A percentile compares a stretch with the other conserved stretches of the same genome.
phyloP scores from a whole-genome alignment of 306 rosid species.

The Vachellia collinsii region DNA sequence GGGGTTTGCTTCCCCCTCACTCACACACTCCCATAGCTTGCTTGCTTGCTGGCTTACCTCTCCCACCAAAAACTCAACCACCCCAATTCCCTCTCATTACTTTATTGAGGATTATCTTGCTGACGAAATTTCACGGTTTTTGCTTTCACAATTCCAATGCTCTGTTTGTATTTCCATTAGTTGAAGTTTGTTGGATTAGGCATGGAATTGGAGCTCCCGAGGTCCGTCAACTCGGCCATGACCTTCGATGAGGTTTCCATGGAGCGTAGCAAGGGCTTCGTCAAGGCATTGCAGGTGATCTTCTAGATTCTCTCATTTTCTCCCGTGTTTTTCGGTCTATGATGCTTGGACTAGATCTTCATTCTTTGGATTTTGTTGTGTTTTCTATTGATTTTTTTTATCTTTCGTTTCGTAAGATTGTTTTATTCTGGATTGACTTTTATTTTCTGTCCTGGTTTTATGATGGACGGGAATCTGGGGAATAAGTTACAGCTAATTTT shows the following conservation, averaged over 20 bases:
- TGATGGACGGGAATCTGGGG: constrained; percentile 13
- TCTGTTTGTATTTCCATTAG: not conserved
- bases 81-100: constrained; percentile 33
- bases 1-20: constrained; percentile 49
- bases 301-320: constrained; percentile 19
- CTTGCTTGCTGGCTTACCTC: constrained; percentile 24
- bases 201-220: constrained; percentile 72
- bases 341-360: constrained; percentile 55
- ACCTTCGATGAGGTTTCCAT: constrained; percentile 93
- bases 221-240: constrained; percentile 65
- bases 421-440: constrained; percentile 12
- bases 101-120: constrained; percentile 24
- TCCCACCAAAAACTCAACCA: constrained; percentile 46
- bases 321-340: not conserved
- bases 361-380: not conserved
- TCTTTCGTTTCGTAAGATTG: not conserved
- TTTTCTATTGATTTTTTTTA: not conserved
- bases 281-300: constrained; percentile 91
- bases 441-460: constrained; percentile 1
- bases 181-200: constrained; percentile 22
- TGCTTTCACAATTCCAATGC: not conserved
- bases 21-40: constrained; percentile 40
- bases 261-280: constrained; percentile 97
- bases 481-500: not conserved
- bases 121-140: not conserved